A percentile compares a stretch with the other conserved stretches of the same genome.
Conservation (phyloP, 2,329 filamentous ascomycete species). For the Aureobasidium sp. region DNA sequence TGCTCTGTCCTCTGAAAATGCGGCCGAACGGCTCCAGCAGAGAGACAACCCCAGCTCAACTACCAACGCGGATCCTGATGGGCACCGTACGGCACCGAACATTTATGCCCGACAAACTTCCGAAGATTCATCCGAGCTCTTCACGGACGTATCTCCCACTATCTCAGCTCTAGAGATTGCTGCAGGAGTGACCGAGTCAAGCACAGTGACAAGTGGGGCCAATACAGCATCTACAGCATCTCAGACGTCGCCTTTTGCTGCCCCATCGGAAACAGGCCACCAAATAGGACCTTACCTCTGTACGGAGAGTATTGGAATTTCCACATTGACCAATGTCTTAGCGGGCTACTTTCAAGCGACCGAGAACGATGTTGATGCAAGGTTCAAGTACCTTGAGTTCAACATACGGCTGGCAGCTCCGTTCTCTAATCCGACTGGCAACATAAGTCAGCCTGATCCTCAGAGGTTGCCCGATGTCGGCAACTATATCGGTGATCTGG, state of each 20-base stretch:
- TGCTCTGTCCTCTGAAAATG: neutral
- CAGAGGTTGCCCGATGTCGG: conserved; percentile 38
- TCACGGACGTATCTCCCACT: neutral
- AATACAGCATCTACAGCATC: neutral
- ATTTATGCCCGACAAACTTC: conserved; percentile 6
- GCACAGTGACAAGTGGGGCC: neutral
- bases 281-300: conserved; percentile 49
- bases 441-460: conserved; percentile 36
- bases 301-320: conserved; percentile 46
- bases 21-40: neutral
- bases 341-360: conserved; percentile 48
- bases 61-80: neutral
- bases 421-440: conserved; percentile 34
- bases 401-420: conserved; percentile 54
- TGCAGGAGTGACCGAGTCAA: neutral
- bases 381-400: conserved; percentile 47
- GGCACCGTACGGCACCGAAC: neutral
- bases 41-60: neutral
- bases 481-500: conserved; percentile 41
- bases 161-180: neutral
- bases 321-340: conserved; percentile 44
- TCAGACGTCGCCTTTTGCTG: neutral
- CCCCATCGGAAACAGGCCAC: conserved; percentile 19
- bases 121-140: conserved; percentile 1
- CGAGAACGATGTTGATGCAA: conserved; percentile 48